phyloP scores from a whole-genome alignment of 2,329 filamentous ascomycete genomes.

The Calycina herbarum region DNA sequence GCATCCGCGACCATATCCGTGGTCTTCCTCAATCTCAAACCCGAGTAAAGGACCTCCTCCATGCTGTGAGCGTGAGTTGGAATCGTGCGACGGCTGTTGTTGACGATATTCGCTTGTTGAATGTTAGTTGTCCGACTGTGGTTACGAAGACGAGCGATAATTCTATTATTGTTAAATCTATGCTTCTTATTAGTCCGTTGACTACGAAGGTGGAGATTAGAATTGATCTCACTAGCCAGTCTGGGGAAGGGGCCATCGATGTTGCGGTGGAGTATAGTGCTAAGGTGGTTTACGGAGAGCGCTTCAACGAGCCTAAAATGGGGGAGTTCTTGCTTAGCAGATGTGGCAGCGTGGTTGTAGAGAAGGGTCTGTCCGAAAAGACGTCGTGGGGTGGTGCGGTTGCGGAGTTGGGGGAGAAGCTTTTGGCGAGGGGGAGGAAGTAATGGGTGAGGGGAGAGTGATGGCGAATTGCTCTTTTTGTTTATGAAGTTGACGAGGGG shows the following conservation, averaged over 20 bases:
- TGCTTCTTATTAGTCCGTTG: slow-evolving; percentile 62
- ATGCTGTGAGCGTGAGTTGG: slow-evolving; percentile 64
- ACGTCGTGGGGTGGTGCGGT: slow-evolving; percentile 55
- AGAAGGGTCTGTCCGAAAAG: slow-evolving; percentile 40
- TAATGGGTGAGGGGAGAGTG: slow-evolving; percentile 23
- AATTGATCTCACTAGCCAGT: slow-evolving; percentile 54
- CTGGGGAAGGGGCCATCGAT: slow-evolving; percentile 50
- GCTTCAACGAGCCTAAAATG: slow-evolving; percentile 74
- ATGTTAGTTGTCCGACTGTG: slow-evolving; percentile 63
- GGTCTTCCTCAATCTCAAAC: slow-evolving; percentile 59
- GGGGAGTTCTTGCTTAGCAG: slow-evolving; percentile 65
- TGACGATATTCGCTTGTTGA: slow-evolving; percentile 61
- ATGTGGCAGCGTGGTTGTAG: slow-evolving; percentile 42
- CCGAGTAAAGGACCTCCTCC: slow-evolving; percentile 57
- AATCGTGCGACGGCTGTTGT: slow-evolving; percentile 60
- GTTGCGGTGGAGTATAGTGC: slow-evolving; percentile 56
- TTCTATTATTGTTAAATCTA: slow-evolving; percentile 59
- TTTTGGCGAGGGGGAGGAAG: slow-evolving; percentile 58
- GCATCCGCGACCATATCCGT: slow-evolving; percentile 67
- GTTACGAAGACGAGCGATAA: slow-evolving; percentile 65
- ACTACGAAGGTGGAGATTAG: slow-evolving; percentile 67
- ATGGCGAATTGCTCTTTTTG: too few relatives aligned
- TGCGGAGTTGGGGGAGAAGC: slow-evolving; percentile 54
- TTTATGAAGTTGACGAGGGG: too few relatives aligned
- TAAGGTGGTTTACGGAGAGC: slow-evolving; percentile 73